Conservation (phyloP, 805 yeast species). For the Suhomyces vadensis region DNA sequence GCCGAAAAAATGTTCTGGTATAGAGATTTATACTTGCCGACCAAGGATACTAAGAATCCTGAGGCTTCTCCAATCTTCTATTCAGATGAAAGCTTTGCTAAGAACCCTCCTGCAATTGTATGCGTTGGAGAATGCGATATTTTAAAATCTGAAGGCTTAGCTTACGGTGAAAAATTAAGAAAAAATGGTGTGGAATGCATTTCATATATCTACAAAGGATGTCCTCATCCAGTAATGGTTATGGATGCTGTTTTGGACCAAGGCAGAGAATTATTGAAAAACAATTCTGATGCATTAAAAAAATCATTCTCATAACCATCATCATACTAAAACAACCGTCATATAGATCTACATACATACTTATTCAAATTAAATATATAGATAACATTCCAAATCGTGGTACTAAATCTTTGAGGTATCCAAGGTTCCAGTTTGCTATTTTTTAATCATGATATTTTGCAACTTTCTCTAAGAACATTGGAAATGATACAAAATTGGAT, state of each 20-base stretch:
- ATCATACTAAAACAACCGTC: too few species aligned
- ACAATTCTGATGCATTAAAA: constrained; percentile 30
- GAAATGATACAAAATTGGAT: too few species aligned
- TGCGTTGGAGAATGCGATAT: constrained; percentile 48
- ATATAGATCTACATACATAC: too few species aligned
- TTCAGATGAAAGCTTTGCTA: constrained; percentile 38
- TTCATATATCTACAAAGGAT: constrained; percentile 40
- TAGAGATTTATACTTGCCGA: constrained; percentile 41
- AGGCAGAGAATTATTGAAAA: constrained; percentile 34
- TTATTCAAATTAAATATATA: too few species aligned
- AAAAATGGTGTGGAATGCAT: constrained; percentile 36
- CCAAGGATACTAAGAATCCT: constrained; percentile 27
- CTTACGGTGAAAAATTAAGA: constrained; percentile 39
- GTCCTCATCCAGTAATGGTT: constrained; percentile 52
- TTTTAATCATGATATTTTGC: too few species aligned
- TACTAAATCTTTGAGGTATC: too few species aligned
- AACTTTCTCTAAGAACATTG: too few species aligned
- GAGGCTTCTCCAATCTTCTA: constrained; percentile 45
- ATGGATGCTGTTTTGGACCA: constrained; percentile 42
- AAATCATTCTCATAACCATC: constrained; percentile 25
- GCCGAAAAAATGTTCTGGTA: constrained; percentile 49
- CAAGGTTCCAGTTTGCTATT: too few species aligned
- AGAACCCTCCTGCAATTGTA: constrained; percentile 42
- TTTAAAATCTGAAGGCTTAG: constrained; percentile 45
- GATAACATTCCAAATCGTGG: too few species aligned